A percentile compares a stretch with the other conserved stretches of the same genome.
These are phyloP conservation scores for Stenocarpella maydis DNA, from an alignment of 2,329 filamentous ascomycete genomes.

Conservation along the genomic window DNA sequence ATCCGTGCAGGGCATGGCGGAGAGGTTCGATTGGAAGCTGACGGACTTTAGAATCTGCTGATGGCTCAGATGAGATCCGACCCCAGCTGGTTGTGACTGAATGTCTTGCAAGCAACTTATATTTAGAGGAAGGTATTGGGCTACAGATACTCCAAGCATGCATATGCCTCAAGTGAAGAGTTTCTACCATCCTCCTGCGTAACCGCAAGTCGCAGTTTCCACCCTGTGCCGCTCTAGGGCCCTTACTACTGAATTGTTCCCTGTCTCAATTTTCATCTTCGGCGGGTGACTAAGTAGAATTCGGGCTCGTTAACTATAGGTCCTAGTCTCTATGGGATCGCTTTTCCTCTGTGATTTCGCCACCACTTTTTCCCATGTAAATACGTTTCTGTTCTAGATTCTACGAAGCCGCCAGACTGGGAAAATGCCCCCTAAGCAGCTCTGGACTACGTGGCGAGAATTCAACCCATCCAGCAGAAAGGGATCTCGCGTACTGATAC, in stretches of 20 bases:
- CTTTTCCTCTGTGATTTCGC: background rate
- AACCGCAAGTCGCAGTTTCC: too few species aligned
- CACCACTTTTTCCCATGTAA: too few species aligned
- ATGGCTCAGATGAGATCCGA: background rate
- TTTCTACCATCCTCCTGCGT: too few species aligned
- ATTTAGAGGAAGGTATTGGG: background rate
- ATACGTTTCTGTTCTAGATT: slow-evolving; percentile 40
- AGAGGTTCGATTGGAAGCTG: slow-evolving; percentile 10
- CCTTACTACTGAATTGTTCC: too few species aligned
- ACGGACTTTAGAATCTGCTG: slow-evolving; percentile 11
- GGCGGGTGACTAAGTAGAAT: background rate
- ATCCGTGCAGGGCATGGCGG: slow-evolving; percentile 7
- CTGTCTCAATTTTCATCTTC: too few species aligned
- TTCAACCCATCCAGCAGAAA: background rate
- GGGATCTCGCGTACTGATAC: background rate
- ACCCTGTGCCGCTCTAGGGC: too few species aligned
- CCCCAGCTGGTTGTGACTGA: background rate
- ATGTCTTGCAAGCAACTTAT: too few species aligned
- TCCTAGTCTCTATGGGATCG: background rate
- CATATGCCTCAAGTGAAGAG: background rate
- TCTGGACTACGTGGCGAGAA: background rate
- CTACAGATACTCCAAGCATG: too few species aligned
- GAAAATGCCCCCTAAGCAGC: background rate
- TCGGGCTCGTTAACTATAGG: background rate
- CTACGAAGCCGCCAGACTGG: slow-evolving; percentile 17